Conservation (phyloP, 2,329 filamentous ascomycete genomes). For the Pseudocercospora fuligena region DNA sequence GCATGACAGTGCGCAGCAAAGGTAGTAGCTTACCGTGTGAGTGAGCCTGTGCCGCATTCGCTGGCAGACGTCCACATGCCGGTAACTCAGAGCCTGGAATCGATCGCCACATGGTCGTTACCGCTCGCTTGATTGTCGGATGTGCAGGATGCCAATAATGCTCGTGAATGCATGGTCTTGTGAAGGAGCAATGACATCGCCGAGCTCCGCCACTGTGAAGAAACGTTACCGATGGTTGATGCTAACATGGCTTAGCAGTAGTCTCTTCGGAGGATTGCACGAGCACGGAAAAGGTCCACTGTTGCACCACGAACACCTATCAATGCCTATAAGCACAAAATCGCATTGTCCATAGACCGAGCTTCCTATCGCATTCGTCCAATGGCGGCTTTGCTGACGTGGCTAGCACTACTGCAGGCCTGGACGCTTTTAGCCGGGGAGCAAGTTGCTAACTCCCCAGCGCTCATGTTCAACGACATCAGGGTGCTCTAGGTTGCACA, state of each 20-base stretch:
- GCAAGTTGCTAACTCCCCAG: neutral
- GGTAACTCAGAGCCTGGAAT: slow-evolving; percentile 1
- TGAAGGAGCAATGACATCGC: neutral
- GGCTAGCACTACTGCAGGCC: slow-evolving; percentile 3
- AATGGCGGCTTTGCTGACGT: slow-evolving; percentile 4
- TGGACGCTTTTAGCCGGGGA: neutral
- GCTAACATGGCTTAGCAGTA: neutral
- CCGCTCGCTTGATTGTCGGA: neutral
- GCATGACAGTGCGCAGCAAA: neutral
- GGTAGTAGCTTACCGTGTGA: neutral
- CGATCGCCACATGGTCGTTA: neutral
- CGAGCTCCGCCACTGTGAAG: neutral
- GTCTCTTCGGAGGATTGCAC: neutral
- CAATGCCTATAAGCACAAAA: slow-evolving; percentile 5
- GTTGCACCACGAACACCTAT: neutral
- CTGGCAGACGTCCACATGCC: slow-evolving; percentile 1
- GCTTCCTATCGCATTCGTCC: neutral
- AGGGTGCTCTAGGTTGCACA: slow-evolving; percentile 4
- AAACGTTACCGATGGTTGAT: neutral
- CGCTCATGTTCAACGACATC: slow-evolving; percentile 7
- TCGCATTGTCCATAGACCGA: neutral
- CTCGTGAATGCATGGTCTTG: neutral
- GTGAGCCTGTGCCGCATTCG: neutral
- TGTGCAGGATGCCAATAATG: neutral
- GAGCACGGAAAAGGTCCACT: neutral